Base-by-base conservation (phyloP, 768 basidiomycete genomes). In the Boletus tomentosulus region DNA sequence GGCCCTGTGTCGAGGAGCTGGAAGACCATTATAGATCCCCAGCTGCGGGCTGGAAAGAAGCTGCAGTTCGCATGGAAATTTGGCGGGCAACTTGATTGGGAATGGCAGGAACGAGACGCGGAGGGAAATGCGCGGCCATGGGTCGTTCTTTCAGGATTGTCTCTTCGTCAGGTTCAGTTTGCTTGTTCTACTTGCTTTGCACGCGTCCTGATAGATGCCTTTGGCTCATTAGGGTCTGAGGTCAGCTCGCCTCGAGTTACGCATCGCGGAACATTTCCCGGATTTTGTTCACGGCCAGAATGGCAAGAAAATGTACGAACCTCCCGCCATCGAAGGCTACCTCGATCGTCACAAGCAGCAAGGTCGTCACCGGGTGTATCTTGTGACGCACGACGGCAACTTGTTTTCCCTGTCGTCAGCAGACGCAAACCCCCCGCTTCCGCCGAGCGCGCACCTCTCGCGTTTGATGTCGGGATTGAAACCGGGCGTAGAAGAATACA, bases 301-400 rank as follows among this genome's bases (percentile, higher is more conserved):
- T 47, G 78, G 77, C 10, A 76, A 69, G 15, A 71, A 67, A 35
- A 64, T 94, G 16, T 70, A 79, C 33, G 91, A 95, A 61, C 95
- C 95, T 2, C 84, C 86, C 0, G 80, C 83, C 0, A 74, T 96
- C 45, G 95, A 98, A 70, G 95, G 95, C 3, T 97, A 89, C 70
- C 73, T 95, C 41, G 81, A 89, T 55, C 84, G 85, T 45, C 77
- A 90, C 61, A 78, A 75, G 57, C 77, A 82, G 3, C 83, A 80
- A 59, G 65, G 68, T 28, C 82, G 77, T 50, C 81, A 87, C 52
- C 75, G 76, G 4, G 62, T 87, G 13, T 95, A 93, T 69, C 75
- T 94, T 37, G 72, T 79, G 27, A 82, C 82, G 6, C 89, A 92
- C 62, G 78, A 85, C 50, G 87, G 89, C 6, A 80, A 82, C 62